phyloP scores from a whole-genome alignment of 331 rosid genomes.

The Spiraea crenata region DNA sequence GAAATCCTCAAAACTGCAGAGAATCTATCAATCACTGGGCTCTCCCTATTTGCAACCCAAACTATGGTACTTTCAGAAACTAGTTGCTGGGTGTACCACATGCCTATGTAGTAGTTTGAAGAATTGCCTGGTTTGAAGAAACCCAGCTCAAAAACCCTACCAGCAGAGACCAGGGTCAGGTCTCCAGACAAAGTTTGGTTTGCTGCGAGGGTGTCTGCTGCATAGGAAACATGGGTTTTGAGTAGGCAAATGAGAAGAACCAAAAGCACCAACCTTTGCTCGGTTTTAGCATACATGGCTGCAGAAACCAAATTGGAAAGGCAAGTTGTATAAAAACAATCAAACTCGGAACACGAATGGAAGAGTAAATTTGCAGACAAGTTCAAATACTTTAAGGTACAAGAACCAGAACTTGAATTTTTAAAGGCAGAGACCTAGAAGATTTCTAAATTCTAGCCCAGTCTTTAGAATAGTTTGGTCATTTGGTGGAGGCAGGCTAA shows the following conservation, averaged over 20 bases:
- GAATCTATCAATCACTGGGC: slow-evolving; percentile 31
- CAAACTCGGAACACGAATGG: no score
- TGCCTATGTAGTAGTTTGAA: slow-evolving; percentile 62
- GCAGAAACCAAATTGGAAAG: not conserved
- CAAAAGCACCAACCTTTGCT: slow-evolving; percentile 1
- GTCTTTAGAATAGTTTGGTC: not conserved
- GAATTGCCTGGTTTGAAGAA: slow-evolving; percentile 36
- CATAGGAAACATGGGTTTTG: not conserved
- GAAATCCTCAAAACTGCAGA: slow-evolving; percentile 26
- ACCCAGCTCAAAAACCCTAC: slow-evolving; percentile 16
- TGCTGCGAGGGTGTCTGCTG: slow-evolving; percentile 22
- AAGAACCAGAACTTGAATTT: not conserved
- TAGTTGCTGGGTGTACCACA: slow-evolving; percentile 56
- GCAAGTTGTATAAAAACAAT: no score
- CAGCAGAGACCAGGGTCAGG: slow-evolving; percentile 22
- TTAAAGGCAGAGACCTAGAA: not conserved
- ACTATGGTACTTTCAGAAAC: slow-evolving; percentile 27
- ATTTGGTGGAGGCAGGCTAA: not conserved
- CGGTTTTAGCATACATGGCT: slow-evolving; percentile 19
- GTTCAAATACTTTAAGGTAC: not conserved
- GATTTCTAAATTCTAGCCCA: not conserved
- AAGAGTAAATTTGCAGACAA: not conserved
- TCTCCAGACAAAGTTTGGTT: slow-evolving; percentile 18
- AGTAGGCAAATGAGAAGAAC: not conserved
- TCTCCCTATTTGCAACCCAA: slow-evolving; percentile 52